Base-by-base conservation (phyloP, 106 monocot genomes). In the Posidonia australis region DNA sequence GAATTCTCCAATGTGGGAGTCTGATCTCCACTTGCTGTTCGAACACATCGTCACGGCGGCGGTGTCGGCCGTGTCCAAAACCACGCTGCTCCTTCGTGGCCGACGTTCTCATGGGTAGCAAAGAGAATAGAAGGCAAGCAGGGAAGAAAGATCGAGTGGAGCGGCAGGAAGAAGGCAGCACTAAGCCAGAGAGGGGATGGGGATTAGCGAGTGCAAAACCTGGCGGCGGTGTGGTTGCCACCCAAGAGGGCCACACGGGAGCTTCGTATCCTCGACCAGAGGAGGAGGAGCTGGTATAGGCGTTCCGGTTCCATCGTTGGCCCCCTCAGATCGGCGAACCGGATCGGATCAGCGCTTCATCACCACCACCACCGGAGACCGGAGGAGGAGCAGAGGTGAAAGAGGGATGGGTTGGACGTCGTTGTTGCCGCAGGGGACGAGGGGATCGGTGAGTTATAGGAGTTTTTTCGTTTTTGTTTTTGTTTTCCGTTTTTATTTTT, bases 211-310 rank as follows among this genome's bases (percentile, higher is more conserved):
- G 77, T 89, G 86, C 89, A 93, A 63, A 93, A 93, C 28, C 93
- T 77, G 77, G 89, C 67, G 73, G 89, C 80, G 75, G 89, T 93
- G 89, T 93, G 93, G 73, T 93, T 93, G 9, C 81, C 89, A 83
- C 93, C 46, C 62, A 63, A 42, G 20, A 63, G 62, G 19, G 20
- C 93, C 77, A 89, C 86, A 16, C 61, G 61, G n/a, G 19, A 19
- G 42, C 21, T 41, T 61, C 14, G 42, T n/a, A 20, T 17, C 30
- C 36, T 61, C 61, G 43, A 41, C 61, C 32, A 61, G 61, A 42
- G 61, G 43, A 61, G 61, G 24, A 59, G 21, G 70, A 93, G 86
- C 45, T 26, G 25, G 10, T 47, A 46, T 11, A 24, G 26, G 46
- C 44, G 64, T 47, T 64, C 10, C 18, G 14, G 64, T 18, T 64